phyloP scores from a whole-genome alignment of 1,284 basidiomycete genomes.

The Ustanciosporium gigantosporum region DNA sequence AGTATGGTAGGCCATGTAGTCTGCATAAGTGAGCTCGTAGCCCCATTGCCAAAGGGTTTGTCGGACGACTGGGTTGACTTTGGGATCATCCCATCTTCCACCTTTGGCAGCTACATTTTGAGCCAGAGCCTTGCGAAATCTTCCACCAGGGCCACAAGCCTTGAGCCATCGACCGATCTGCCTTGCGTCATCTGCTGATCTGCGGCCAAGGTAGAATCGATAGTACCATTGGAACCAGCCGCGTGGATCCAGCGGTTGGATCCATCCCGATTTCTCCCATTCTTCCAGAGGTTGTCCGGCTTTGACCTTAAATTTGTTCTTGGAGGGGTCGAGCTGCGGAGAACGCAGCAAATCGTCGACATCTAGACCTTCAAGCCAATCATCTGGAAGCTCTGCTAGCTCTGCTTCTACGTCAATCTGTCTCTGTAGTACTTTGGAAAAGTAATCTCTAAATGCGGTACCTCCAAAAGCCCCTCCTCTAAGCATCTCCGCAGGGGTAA shows the following conservation, averaged over 20 bases:
- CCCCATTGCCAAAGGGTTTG: conserved; percentile 60
- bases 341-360: conserved; percentile 29
- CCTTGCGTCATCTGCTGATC: conserved; percentile 63
- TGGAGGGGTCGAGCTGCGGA: conserved; percentile 50
- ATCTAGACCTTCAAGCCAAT: conserved; percentile 43
- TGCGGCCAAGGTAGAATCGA: conserved; percentile 63
- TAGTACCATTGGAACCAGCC: conserved; percentile 64
- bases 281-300: conserved; percentile 64
- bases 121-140: conserved; percentile 63
- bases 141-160: conserved; percentile 63
- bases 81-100: conserved; percentile 58
- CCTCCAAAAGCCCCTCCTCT: conserved; percentile 64
- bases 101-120: conserved; percentile 60
- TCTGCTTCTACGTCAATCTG: conserved; percentile 40
- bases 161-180: conserved; percentile 64
- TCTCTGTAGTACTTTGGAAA: conserved; percentile 30
- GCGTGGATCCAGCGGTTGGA: conserved; percentile 63
- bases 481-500: conserved; percentile 64
- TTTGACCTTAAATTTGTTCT: conserved; percentile 63
- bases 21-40: conserved; percentile 53
- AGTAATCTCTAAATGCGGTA: conserved; percentile 59
- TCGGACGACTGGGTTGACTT: conserved; percentile 36
- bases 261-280: conserved; percentile 65
- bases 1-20: conserved; percentile 48
- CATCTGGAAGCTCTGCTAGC: conserved; percentile 34